phyloP scores from a whole-genome alignment of 306 rosid species.

The Nissolia schottii region DNA sequence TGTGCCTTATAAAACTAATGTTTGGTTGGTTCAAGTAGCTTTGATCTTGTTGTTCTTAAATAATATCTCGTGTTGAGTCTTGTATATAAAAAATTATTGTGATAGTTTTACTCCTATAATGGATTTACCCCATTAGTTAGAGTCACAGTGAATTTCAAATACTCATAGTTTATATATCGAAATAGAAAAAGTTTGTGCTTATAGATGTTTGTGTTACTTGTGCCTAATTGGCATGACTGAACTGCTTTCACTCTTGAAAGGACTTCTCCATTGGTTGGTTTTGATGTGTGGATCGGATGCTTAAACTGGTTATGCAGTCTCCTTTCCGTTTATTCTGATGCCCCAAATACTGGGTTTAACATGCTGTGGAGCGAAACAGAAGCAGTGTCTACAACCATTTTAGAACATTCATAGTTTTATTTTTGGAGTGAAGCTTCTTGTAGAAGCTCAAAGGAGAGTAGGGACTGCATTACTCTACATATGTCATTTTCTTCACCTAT shows the following conservation, averaged over 20 bases:
- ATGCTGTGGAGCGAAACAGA: neutral
- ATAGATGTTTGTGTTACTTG: neutral
- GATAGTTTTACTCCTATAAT: too few relatives aligned
- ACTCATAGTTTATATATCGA: too few relatives aligned
- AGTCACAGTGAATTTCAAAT: too few relatives aligned
- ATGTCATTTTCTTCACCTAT: slow-evolving; percentile 40
- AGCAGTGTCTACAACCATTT: neutral
- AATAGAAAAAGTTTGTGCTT: too few relatives aligned
- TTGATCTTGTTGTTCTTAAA: too few relatives aligned
- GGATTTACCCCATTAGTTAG: too few relatives aligned
- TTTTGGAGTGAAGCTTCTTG: slow-evolving; percentile 21
- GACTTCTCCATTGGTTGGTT: neutral
- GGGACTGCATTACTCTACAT: slow-evolving; percentile 1
- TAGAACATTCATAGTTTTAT: neutral
- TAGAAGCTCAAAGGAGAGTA: slow-evolving; percentile 10
- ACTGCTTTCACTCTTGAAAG: neutral
- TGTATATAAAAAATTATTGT: too few relatives aligned
- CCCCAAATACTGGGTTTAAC: neutral
- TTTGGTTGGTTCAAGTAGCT: too few relatives aligned
- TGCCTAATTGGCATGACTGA: neutral
- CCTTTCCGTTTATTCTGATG: slow-evolving; percentile 8
- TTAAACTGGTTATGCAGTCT: neutral
- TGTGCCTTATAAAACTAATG: too few relatives aligned
- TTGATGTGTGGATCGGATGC: slow-evolving; percentile 10
- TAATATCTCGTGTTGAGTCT: too few relatives aligned